Evolutionary conservation across 495 filamentous ascomycete genomes (phyloP).

Genomic region (Poronia punctata): DNA sequence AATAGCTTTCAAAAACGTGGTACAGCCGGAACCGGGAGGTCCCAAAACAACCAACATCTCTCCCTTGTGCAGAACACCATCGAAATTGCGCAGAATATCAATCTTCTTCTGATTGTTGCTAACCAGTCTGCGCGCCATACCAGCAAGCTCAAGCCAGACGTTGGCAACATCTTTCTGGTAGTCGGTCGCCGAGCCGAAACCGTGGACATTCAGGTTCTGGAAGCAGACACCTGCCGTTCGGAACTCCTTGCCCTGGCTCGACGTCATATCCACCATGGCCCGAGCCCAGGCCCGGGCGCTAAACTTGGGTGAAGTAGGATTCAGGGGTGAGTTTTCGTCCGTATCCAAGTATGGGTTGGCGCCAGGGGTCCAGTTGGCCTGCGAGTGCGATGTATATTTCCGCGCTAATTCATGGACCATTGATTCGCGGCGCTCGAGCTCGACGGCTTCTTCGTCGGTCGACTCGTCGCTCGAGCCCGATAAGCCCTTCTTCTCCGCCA

Average conservation of each 20-base stretch:
- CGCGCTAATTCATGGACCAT: constrained; percentile 40
- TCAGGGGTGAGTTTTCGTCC: constrained; percentile 38
- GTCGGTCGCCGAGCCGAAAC: constrained; percentile 68
- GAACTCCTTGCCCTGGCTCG: constrained; percentile 35
- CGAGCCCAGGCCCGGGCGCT: constrained; percentile 49
- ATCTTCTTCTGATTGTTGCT: constrained; percentile 56
- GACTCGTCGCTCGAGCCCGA: constrained; percentile 25
- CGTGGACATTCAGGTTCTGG: constrained; percentile 66
- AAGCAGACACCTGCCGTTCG: constrained; percentile 48
- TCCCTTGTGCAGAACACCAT: constrained; percentile 66
- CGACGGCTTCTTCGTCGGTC: constrained; percentile 33
- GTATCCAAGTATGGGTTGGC: constrained; percentile 30
- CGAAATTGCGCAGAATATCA: constrained; percentile 71
- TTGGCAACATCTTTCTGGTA: constrained; percentile 73
- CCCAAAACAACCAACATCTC: constrained; percentile 79
- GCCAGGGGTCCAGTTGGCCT: constrained; percentile 24
- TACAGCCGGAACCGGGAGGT: constrained; percentile 70
- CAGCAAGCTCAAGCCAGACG: constrained; percentile 50
- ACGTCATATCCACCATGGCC: constrained; percentile 40
- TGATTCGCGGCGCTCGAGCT: constrained; percentile 34
- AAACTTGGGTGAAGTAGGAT: constrained; percentile 49
- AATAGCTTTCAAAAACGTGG: constrained; percentile 73
- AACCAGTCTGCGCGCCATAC: constrained; percentile 39
- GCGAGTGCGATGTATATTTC: constrained; percentile 38
- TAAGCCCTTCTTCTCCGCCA: constrained; percentile 4